Evolutionary conservation across 2,329 filamentous ascomycete genomes (phyloP), one percentile per base, ranked within the genome.

Genomic region (Lasiodiplodia hormozganensis): DNA sequence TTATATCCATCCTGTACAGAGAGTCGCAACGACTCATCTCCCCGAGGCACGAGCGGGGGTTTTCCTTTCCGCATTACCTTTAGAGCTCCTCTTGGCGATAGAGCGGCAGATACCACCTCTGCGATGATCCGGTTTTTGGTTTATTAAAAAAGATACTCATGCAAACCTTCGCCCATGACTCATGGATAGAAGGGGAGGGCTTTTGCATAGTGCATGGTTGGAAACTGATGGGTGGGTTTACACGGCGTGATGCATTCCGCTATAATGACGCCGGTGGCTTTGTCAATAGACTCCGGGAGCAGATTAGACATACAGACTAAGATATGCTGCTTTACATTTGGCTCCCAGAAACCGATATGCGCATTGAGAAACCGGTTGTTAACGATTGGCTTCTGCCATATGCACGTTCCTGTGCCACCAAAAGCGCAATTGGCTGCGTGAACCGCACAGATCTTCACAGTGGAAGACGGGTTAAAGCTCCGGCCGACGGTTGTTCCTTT

Each of bases 41-140:
- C 52, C 62, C 49, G 34, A 47, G 62, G 31, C 8, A 65, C 12
- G 54, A 57, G 40, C 60, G 18, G 47, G 60, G 60, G 23, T 64
- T 51, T 34, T 31, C 43, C 21, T 64, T 64, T 52, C 28, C 60
- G 28, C 43, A 52, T 52, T 34, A 40, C 54, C 43, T 40, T 65
- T 54, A 65, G 52, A 54, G 49, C 60, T 54, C 62, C 21, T 31
- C 28, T 65, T 56, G 34, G 38, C 52, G 62, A 65, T 65, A 65
- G 62, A 65, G 23, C 62, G 62, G 62, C 36, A 56, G 62, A 65
- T 65, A 65, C 52, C 62, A 65, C 52, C 34, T 65, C 62, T 40
- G 62, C 51, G 38, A 65, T 65, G 34, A 49, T 49, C 38, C 52
- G 52, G 58, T 36, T 54, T 54, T 40, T 56, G 51, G 51, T 56